Evolutionary conservation across 257 asterid species (phyloP).

Genomic region (Hygrophila difformis): DNA sequence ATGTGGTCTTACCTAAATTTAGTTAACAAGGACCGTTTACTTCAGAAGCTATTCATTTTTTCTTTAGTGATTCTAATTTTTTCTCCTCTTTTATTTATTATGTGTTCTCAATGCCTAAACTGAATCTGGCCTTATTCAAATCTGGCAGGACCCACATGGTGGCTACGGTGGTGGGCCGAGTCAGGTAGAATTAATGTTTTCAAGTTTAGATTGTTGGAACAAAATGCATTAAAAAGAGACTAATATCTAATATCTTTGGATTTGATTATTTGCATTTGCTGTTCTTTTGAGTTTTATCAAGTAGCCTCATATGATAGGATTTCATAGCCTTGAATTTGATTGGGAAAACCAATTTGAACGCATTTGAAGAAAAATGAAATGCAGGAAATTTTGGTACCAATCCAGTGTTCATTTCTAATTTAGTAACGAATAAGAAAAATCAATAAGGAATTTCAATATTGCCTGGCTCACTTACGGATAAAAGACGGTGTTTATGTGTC

Average conservation of each 20-base stretch:
- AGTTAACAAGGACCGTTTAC: neutral
- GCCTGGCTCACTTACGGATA: too few relatives aligned
- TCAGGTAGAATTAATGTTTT: constrained; percentile 45
- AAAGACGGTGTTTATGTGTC: too few relatives aligned
- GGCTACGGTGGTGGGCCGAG: constrained; percentile 99
- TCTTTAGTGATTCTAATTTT: neutral
- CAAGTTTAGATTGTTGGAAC: neutral
- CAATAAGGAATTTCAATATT: too few relatives aligned
- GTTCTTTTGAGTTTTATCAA: too few relatives aligned
- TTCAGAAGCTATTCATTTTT: neutral
- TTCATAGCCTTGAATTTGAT: too few relatives aligned
- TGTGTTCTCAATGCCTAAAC: neutral
- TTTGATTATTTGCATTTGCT: neutral
- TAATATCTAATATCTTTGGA: neutral
- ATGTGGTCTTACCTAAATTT: too few relatives aligned
- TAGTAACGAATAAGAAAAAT: too few relatives aligned
- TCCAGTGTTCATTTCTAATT: too few relatives aligned
- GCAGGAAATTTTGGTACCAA: too few relatives aligned
- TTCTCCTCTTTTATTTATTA: neutral
- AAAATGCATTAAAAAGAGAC: neutral
- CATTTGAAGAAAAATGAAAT: too few relatives aligned
- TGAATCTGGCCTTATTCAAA: constrained; percentile 6
- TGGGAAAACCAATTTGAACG: too few relatives aligned
- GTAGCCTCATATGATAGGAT: too few relatives aligned
- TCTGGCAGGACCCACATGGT: constrained; percentile 69